Conservation (phyloP, 805 yeast genomes). For the Monosporozyma solicola region DNA sequence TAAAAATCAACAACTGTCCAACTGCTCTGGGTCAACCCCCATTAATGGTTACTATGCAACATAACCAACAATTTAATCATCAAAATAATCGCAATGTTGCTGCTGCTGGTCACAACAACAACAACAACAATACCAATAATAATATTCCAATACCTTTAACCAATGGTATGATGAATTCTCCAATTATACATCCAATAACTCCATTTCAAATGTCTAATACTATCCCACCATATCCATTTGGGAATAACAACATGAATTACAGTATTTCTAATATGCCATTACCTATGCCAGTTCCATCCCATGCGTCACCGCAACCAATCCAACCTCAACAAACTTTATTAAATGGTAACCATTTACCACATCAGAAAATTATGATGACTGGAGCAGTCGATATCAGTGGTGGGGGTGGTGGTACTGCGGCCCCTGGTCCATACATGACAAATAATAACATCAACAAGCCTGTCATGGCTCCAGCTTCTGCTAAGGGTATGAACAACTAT, state of each 20-base stretch:
- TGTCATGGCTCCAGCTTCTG: neutral
- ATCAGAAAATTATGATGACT: neutral
- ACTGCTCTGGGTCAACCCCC: neutral
- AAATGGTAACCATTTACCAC: neutral
- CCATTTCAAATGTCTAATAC: neutral
- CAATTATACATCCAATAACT: neutral
- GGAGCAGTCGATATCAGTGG: neutral
- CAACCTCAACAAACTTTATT: neutral
- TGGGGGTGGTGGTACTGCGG: neutral
- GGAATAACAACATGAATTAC: neutral
- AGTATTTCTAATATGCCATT: neutral
- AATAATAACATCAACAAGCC: neutral
- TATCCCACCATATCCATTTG: neutral
- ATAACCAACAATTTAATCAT: conserved; percentile 1
- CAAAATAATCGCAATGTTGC: neutral
- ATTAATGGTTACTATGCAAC: neutral
- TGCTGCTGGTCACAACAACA: neutral
- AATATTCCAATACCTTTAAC: neutral
- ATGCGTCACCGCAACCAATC: neutral
- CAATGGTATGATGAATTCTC: conserved; percentile 1
- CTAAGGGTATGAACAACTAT: neutral
- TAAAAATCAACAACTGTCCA: neutral
- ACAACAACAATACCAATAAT: neutral
- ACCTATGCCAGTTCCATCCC: neutral
- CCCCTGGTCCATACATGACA: neutral